Evolutionary conservation across 805 yeast genomes (phyloP), one percentile per base, ranked within the genome.

Genomic region (Pichia ethanolica): DNA sequence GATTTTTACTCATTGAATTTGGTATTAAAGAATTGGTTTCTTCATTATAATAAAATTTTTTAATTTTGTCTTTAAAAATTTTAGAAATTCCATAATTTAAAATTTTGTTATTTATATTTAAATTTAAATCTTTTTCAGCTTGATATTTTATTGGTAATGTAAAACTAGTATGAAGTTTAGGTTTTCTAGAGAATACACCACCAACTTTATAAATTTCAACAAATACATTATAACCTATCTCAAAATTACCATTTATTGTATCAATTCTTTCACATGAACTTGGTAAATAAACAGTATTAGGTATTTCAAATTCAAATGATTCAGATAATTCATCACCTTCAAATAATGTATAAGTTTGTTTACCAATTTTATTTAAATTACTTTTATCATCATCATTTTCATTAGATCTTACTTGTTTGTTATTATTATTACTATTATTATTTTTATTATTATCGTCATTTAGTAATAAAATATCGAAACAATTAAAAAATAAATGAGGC

Each of bases 241-340:
- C 7, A 25, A 50, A 30, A 20, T 39, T 20, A 32, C 46, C 49
- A 42, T 46, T 42, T 26, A 35, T 26, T 35, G 42, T 27, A 25
- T 49, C 53, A 36, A 44, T 42, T 14, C 34, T 10, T n/a, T 42
- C 36, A 14, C 34, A 35, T 13, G 53, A 42, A 35, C 53, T 50
- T 7, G 53, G 53, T 26, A 43, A 35, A 33, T 43, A 43, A 25
- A 43, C 34, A 35, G 25, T 20, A 12, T 28, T 38, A 4, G 53
- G 53, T 13, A 50, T 39, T 27, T 38, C 46, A 35, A 50, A 42
- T 27, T 46, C 41, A 43, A 45, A 46, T 3, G 25, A 35, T 11
- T n/a, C 25, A 27, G 39, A 10, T 13, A 46, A 25, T 12, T 50
- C 32, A 7, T 50, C 47, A 9, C 46, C 48, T 26, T 25, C 30